These are phyloP conservation scores for Chlamydomonas incerta DNA, from an alignment of 139 green algal genomes.

Conservation along the genomic window DNA sequence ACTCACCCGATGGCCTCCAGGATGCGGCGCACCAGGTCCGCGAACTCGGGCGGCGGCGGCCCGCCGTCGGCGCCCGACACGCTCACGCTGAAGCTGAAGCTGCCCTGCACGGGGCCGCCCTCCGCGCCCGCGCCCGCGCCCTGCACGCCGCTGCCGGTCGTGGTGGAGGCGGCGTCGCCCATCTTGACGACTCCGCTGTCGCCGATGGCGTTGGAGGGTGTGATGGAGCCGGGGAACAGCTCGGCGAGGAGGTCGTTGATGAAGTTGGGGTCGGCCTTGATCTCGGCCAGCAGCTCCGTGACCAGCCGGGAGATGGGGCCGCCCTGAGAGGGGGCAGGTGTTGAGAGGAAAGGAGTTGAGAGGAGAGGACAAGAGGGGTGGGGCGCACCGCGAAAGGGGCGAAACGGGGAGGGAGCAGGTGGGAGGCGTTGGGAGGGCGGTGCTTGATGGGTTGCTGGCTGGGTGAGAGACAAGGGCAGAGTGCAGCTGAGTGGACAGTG, in stretches of 20 bases:
- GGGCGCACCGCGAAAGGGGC: too few relatives aligned
- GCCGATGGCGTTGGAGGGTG: not conserved
- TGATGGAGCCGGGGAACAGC: not conserved
- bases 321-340: not conserved
- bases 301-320: slow-evolving; percentile 17
- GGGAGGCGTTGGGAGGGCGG: too few relatives aligned
- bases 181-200: not conserved
- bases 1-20: too few relatives aligned
- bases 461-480: too few relatives aligned
- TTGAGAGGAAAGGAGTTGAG: not conserved
- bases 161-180: not conserved
- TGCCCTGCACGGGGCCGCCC: not conserved
- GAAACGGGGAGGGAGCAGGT: too few relatives aligned
- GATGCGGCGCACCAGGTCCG: too few relatives aligned
- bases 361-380: not conserved
- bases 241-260: not conserved
- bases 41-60: too few relatives aligned
- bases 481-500: too few relatives aligned
- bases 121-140: not conserved
- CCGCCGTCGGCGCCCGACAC: too few relatives aligned
- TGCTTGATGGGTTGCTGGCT: too few relatives aligned
- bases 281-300: not conserved
- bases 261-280: slow-evolving; percentile 11
- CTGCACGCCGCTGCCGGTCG: not conserved
- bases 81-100: not conserved